Evolutionary conservation across 2,329 filamentous ascomycete genomes (phyloP), one percentile per base, ranked within the genome.

Genomic region (Arthrobotrys iridis): DNA sequence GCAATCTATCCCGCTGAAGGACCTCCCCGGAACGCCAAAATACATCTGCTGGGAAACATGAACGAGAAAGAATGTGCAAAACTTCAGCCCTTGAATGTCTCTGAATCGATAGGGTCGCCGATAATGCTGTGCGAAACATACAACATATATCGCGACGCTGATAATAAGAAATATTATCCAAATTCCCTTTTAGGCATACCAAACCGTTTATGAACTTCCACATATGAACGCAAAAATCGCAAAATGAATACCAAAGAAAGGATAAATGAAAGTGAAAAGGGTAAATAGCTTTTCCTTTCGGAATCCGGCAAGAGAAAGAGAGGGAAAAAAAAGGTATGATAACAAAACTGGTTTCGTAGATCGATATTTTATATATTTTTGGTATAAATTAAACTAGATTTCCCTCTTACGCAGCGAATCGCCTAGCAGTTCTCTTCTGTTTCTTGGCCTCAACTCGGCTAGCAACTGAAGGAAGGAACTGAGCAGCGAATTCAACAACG

Each of bases 401-500:
- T n/a, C n/a, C n/a, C n/a, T n/a, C n/a, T 40, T 46, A 33, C 28
- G 35, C 43, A 41, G 40, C 13, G 40, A 64, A 48, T 22, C 57
- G 45, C 24, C 55, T 63, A 13, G 37, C 45, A 15, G 55, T 33
- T 57, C 71, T 55, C 33, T 48, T 67, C 20, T 37, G 35, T 18
- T 63, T 75, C 57, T 75, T 75, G 35, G 62, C 10, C 20, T 37
- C 45, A 4, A 30, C 30, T 13, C 70, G 52, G 22, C 28, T 18
- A 11, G 24, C 8, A 28, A 58, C 70, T 18, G 55, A 15, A 8
- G 71, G 45, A 57, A 75, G 55, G 57, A 75, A 75, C 55, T 75
- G 71, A 30, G 71, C 55, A 41, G 71, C 71, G 26, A 75, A 76
- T 4, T 76, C 65, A 41, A 78, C 63, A 52, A 78, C 35, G 58